Evolutionary conservation across 129 eudicot species (phyloP).

Genomic region (Pseudognaphalium luteoalbum): DNA sequence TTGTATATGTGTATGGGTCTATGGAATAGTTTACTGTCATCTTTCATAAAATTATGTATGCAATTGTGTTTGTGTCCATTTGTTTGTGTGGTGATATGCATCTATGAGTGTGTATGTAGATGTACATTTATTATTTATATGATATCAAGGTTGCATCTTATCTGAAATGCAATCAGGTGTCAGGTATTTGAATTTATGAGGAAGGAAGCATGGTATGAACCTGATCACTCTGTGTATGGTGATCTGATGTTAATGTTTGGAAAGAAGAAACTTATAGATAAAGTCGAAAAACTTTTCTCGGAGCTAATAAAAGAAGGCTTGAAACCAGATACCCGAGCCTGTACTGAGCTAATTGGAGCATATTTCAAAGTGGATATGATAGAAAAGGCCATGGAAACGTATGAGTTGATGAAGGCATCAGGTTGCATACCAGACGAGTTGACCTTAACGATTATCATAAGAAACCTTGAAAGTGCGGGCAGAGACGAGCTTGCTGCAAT

Average conservation of each 20-base stretch:
- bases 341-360: slow-evolving; percentile 78
- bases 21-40: neutral
- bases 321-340: slow-evolving; percentile 61
- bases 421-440: slow-evolving; percentile 75
- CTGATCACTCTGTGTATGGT: slow-evolving; percentile 48
- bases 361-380: slow-evolving; percentile 61
- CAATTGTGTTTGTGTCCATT: neutral
- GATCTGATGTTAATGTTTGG: slow-evolving; percentile 70
- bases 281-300: slow-evolving; percentile 57
- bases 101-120: neutral
- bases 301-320: slow-evolving; percentile 59
- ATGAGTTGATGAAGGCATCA: slow-evolving; percentile 67
- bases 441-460: slow-evolving; percentile 62
- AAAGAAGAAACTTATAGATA: slow-evolving; percentile 52
- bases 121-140: neutral
- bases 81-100: neutral
- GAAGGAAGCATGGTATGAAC: slow-evolving; percentile 71
- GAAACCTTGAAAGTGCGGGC: slow-evolving; percentile 60
- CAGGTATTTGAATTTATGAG: slow-evolving; percentile 72
- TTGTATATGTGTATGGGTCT: neutral
- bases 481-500: slow-evolving; percentile 51
- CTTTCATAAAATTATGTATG: too few species aligned
- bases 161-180: slow-evolving; percentile 55
- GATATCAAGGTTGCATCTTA: slow-evolving; percentile 37
- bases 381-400: slow-evolving; percentile 71